These are phyloP conservation scores for Trichoderma oligosporum DNA, from an alignment of 2,329 filamentous ascomycete species.

Conservation along the genomic window DNA sequence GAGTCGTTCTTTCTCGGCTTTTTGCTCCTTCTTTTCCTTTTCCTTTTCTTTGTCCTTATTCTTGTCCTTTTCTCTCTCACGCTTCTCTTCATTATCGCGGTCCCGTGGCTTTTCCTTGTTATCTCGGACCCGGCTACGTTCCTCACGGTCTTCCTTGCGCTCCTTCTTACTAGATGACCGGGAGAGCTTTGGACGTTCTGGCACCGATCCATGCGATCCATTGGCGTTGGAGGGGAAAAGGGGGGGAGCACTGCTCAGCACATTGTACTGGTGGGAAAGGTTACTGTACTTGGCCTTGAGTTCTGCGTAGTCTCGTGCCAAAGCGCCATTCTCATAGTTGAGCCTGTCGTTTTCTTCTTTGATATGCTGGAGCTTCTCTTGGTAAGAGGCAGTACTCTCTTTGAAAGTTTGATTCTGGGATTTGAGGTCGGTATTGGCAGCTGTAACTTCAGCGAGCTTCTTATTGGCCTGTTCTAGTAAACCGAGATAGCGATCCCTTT, in stretches of 20 bases:
- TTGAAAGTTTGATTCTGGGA: constrained; percentile 20
- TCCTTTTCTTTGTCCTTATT: constrained; percentile 26
- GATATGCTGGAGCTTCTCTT: constrained; percentile 26
- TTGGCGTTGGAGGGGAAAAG: constrained; percentile 25
- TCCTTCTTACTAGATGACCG: constrained; percentile 30
- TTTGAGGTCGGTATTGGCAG: constrained; percentile 22
- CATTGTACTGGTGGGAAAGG: constrained; percentile 30
- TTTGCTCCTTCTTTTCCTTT: constrained; percentile 31
- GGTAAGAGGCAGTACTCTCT: constrained; percentile 19
- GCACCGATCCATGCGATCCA: constrained; percentile 23
- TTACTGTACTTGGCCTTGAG: constrained; percentile 31
- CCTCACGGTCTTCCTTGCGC: constrained; percentile 26
- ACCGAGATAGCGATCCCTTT: constrained; percentile 27
- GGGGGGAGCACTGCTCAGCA: constrained; percentile 25
- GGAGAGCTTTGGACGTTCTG: constrained; percentile 29
- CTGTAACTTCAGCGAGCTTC: constrained; percentile 30
- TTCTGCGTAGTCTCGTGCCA: constrained; percentile 27
- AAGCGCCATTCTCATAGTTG: constrained; percentile 30
- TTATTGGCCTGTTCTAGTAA: constrained; percentile 29
- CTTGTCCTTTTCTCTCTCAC: constrained; percentile 28
- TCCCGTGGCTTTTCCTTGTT: constrained; percentile 16
- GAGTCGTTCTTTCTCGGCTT: constrained; percentile 37
- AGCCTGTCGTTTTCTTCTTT: constrained; percentile 24
- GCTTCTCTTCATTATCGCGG: constrained; percentile 22
- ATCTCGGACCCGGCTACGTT: constrained; percentile 22